Evolutionary conservation across 1,284 basidiomycete genomes (phyloP).

Genomic region (Ganoderma lingzhi): DNA sequence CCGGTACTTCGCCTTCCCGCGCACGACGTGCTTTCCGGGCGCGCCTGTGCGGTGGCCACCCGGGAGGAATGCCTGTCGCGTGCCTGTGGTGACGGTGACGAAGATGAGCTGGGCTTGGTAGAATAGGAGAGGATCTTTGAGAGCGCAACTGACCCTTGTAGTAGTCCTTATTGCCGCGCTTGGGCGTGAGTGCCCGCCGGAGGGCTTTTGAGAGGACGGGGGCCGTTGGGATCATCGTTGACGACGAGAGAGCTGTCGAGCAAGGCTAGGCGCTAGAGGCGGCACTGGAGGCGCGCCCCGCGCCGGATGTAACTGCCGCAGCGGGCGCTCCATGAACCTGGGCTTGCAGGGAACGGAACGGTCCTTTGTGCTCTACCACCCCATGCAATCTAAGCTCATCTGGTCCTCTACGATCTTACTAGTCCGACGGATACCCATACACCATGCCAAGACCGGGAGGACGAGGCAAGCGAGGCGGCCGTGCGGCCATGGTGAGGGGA

Average conservation of each 20-base stretch:
- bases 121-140: background rate
- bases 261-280: background rate
- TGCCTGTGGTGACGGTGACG: slow-evolving; percentile 57
- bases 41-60: slow-evolving; percentile 89
- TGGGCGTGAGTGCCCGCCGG: slow-evolving; percentile 80
- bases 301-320: slow-evolving; percentile 13
- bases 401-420: background rate
- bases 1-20: slow-evolving; percentile 80
- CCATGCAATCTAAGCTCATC: background rate
- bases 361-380: background rate
- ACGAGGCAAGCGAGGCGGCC: slow-evolving; percentile 27
- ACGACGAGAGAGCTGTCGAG: slow-evolving; percentile 9
- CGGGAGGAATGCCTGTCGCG: slow-evolving; percentile 81
- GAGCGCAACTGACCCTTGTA: slow-evolving; percentile 79
- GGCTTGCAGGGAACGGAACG: background rate
- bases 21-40: slow-evolving; percentile 82
- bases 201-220: slow-evolving; percentile 81
- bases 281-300: background rate
- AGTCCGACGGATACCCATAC: background rate
- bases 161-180: slow-evolving; percentile 91
- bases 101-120: background rate
- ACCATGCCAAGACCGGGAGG: slow-evolving; percentile 25
- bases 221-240: slow-evolving; percentile 71
- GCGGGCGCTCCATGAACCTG: background rate
- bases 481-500: slow-evolving; percentile 19